phyloP scores from a whole-genome alignment of 148 eudicot genomes.

The Pouteria glomerata region DNA sequence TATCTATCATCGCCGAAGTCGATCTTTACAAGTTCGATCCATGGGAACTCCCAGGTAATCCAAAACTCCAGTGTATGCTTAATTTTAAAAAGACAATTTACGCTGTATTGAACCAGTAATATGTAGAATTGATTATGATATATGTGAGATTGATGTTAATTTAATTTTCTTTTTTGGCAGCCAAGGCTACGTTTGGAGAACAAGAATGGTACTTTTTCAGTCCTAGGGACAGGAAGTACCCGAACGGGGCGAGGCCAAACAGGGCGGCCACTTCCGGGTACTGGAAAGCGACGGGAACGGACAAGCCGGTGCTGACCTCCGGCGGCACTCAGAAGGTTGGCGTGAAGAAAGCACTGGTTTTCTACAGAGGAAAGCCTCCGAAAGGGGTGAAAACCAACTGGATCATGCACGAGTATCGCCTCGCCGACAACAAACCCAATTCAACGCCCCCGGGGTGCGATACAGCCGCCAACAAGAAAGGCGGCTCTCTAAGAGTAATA shows the following conservation, averaged over 20 bases:
- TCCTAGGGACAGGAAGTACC: conserved; percentile 60
- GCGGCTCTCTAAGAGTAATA: conserved; percentile 56
- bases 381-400: conserved; percentile 62
- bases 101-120: too few relatives aligned
- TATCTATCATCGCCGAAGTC: conserved; percentile 21
- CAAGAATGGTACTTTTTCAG: conserved; percentile 71
- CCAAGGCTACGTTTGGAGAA: conserved; percentile 59
- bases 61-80: too few relatives aligned
- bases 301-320: conserved; percentile 47
- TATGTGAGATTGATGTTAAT: neutral
- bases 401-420: conserved; percentile 71
- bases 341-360: conserved; percentile 60
- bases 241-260: conserved; percentile 66
- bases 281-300: conserved; percentile 74
- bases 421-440: conserved; percentile 31
- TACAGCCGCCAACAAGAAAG: conserved; percentile 31
- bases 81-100: too few relatives aligned
- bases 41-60: conserved; percentile 25
- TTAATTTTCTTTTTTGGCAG: conserved; percentile 14
- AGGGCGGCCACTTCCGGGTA: conserved; percentile 71
- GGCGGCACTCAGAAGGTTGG: conserved; percentile 49
- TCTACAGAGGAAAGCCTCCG: conserved; percentile 63
- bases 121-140: neutral
- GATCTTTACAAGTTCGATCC: conserved; percentile 27
- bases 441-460: conserved; percentile 54